These are phyloP conservation scores for Punica granatum DNA, from an alignment of 345 rosid species.

Conservation along the genomic window DNA sequence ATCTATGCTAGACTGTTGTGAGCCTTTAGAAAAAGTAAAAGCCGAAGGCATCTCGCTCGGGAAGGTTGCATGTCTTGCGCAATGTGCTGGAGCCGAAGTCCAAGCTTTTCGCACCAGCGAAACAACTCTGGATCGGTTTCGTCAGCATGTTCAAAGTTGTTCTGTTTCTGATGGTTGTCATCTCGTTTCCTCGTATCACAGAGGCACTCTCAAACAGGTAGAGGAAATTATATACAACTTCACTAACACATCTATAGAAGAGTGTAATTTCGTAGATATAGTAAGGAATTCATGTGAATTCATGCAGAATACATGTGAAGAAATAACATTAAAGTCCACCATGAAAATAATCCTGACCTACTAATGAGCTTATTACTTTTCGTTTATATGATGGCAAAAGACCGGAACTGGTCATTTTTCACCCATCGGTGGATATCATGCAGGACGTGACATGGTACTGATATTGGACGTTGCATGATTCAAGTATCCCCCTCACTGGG, in stretches of 20 bases:
- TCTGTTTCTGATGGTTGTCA: slow-evolving; percentile 65
- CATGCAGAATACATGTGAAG: too few relatives aligned
- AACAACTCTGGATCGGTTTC: slow-evolving; percentile 69
- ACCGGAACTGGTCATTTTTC: slow-evolving; percentile 94
- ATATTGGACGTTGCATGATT: slow-evolving; percentile 96
- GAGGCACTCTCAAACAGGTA: slow-evolving; percentile 69
- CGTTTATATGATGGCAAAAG: slow-evolving; percentile 28
- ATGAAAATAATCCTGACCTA: not conserved
- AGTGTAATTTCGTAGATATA: not conserved
- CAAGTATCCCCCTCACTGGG: slow-evolving; percentile 99
- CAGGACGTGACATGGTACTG: slow-evolving; percentile 82
- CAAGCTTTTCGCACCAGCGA: slow-evolving; percentile 79
- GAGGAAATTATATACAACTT: not conserved
- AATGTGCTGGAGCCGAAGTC: slow-evolving; percentile 87
- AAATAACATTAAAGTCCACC: not conserved
- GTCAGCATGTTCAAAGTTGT: slow-evolving; percentile 48
- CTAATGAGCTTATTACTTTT: slow-evolving; percentile 3
- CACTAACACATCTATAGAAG: not conserved
- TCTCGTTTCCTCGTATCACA: slow-evolving; percentile 72
- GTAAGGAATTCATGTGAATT: not conserved
- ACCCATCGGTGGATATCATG: slow-evolving; percentile 96
- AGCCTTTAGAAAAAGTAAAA: slow-evolving; percentile 75
- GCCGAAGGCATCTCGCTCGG: slow-evolving; percentile 83
- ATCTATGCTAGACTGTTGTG: slow-evolving; percentile 89
- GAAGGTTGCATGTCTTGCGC: slow-evolving; percentile 82